Percentiles rank a stretch among this genome's conserved stretches.
These are phyloP conservation scores for Saccharum hybrid DNA, from an alignment of 202 grass and related monocot genomes.

Conservation along the genomic window DNA sequence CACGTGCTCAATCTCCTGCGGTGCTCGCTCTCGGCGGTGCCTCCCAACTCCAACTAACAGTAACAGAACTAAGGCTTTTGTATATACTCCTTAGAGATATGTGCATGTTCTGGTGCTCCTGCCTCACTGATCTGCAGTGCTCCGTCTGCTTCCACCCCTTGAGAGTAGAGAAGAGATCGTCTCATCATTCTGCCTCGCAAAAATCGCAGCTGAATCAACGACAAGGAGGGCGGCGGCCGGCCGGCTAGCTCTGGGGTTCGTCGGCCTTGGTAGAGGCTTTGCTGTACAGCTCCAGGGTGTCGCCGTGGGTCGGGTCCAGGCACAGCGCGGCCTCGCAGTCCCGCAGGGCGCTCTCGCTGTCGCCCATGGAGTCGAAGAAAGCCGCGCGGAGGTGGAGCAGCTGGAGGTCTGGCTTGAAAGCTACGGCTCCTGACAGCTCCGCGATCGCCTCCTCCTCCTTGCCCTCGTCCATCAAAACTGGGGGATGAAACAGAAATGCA, in stretches of 20 bases:
- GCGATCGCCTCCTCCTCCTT: conserved; percentile 79
- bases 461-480: conserved; percentile 90
- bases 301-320: conserved; percentile 71
- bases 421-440: conserved; percentile 71
- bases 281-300: conserved; percentile 84
- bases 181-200: conserved; percentile 49
- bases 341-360: conserved; percentile 52
- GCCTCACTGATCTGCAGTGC: conserved; percentile 35
- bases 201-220: conserved; percentile 45
- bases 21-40: conserved; percentile 22
- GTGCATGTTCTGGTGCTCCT: conserved; percentile 29
- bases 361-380: conserved; percentile 79
- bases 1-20: conserved; percentile 35
- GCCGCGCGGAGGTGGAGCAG: conserved; percentile 88
- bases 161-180: conserved; percentile 7
- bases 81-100: conserved; percentile 27
- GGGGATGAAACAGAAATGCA: not conserved
- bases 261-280: conserved; percentile 57
- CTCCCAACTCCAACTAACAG: conserved; percentile 17
- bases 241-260: conserved; percentile 50
- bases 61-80: conserved; percentile 11
- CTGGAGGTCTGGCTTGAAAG: conserved; percentile 89
- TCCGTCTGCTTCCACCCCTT: conserved; percentile 5
- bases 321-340: conserved; percentile 94
- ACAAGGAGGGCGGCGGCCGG: conserved; percentile 1